phyloP scores from a whole-genome alignment of 2,329 filamentous ascomycete species.

The Fusarium camptoceras region DNA sequence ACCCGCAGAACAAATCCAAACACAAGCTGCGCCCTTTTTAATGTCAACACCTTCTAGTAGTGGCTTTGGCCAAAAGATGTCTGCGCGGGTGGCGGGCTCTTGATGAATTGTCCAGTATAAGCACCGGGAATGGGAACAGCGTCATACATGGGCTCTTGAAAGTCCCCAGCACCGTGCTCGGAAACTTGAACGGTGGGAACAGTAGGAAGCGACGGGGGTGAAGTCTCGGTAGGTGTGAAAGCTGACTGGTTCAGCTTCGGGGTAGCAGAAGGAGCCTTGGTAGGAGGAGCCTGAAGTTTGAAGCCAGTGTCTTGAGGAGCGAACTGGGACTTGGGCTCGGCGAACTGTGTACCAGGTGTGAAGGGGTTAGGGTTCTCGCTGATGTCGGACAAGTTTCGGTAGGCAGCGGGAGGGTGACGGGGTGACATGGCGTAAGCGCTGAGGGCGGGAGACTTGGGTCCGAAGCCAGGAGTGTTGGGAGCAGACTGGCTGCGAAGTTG shows the following conservation, averaged over 20 bases:
- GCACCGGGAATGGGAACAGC: slow-evolving; percentile 89
- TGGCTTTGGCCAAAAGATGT: slow-evolving; percentile 56
- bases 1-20: slow-evolving; percentile 26
- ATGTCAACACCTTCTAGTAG: slow-evolving; percentile 28
- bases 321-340: slow-evolving; percentile 73
- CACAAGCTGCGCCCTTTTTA: slow-evolving; percentile 10
- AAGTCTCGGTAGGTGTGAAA: slow-evolving; percentile 66
- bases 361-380: slow-evolving; percentile 61
- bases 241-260: slow-evolving; percentile 73
- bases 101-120: slow-evolving; percentile 71
- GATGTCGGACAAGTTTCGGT: slow-evolving; percentile 63
- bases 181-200: slow-evolving; percentile 61
- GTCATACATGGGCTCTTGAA: slow-evolving; percentile 86
- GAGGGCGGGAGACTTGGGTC: slow-evolving; percentile 70
- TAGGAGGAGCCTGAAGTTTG: slow-evolving; percentile 86
- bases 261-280: slow-evolving; percentile 80
- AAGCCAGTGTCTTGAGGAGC: slow-evolving; percentile 71
- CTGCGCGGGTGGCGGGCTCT: slow-evolving; percentile 62
- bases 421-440: slow-evolving; percentile 67
- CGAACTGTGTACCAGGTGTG: slow-evolving; percentile 66
- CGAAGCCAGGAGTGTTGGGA: slow-evolving; percentile 93
- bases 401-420: slow-evolving; percentile 69
- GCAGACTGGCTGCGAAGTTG: slow-evolving; percentile 87
- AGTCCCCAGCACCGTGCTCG: slow-evolving; percentile 75
- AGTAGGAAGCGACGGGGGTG: slow-evolving; percentile 48